Evolutionary conservation across 2,329 filamentous ascomycete genomes (phyloP).

Genomic region (Aureobasidium zeae): DNA sequence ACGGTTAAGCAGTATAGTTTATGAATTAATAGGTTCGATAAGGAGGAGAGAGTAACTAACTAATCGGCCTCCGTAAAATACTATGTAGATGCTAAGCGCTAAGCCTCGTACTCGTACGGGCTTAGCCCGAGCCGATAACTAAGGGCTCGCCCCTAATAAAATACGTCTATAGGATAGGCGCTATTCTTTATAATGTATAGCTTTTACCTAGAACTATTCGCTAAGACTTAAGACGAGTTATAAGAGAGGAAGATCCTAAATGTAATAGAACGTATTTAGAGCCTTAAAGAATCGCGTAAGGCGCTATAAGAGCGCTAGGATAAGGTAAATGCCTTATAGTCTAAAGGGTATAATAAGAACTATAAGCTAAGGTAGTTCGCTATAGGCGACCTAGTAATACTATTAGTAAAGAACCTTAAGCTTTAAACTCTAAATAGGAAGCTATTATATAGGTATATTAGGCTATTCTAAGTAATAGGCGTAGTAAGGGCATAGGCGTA

Average conservation of each 20-base stretch:
- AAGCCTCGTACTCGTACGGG: no score
- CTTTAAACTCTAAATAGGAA: conserved; percentile 15
- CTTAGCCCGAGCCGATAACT: no score
- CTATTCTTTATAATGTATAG: conserved; percentile 14
- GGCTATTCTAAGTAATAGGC: conserved; percentile 14
- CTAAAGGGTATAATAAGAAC: conserved; percentile 10
- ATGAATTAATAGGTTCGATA: no score
- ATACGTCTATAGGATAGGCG: background rate
- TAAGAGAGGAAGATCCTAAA: conserved; percentile 6
- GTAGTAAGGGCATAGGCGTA: conserved; percentile 15
- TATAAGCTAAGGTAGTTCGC: conserved; percentile 4
- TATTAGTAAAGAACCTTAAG: no score
- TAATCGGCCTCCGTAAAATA: no score
- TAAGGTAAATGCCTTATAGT: conserved; percentile 1
- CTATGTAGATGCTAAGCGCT: no score
- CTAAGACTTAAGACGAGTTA: conserved; percentile 5
- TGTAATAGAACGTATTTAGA: background rate
- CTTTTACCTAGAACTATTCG: conserved; percentile 3
- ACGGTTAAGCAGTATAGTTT: no score
- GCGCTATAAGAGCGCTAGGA: conserved; percentile 6
- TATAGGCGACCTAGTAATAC: conserved; percentile 16
- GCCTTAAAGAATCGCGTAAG: no score
- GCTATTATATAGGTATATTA: conserved; percentile 14
- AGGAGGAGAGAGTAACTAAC: no score
- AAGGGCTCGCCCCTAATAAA: no score